Conservation (phyloP, 495 filamentous ascomycete genomes). For the Oleoguttula mirabilis region DNA sequence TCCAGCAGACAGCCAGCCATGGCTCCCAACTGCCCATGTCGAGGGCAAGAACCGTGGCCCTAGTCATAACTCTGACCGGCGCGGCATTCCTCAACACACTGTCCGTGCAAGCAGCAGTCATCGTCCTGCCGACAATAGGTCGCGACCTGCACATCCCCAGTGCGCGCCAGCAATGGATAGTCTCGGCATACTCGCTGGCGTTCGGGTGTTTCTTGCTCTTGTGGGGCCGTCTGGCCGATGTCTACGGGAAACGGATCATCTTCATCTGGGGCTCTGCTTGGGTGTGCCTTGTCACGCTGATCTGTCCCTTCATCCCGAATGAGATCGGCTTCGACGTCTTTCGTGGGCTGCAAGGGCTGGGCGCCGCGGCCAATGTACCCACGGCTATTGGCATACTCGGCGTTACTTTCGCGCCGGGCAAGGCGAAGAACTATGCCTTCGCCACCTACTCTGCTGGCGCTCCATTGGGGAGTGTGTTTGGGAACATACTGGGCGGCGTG, state of each 20-base stretch:
- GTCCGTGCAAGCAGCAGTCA: slow-evolving; percentile 47
- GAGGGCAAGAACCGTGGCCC: slow-evolving; percentile 13
- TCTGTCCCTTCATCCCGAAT: slow-evolving; percentile 26
- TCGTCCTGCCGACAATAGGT: slow-evolving; percentile 49
- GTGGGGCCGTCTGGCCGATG: slow-evolving; percentile 29
- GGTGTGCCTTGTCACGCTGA: slow-evolving; percentile 25
- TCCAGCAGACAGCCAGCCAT: slow-evolving; percentile 4
- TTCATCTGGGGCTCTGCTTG: slow-evolving; percentile 29
- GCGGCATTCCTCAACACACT: slow-evolving; percentile 48
- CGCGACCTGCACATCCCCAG: slow-evolving; percentile 42
- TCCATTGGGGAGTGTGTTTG: slow-evolving; percentile 40
- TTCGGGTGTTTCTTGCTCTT: slow-evolving; percentile 31
- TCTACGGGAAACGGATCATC: slow-evolving; percentile 29
- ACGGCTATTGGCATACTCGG: slow-evolving; percentile 52
- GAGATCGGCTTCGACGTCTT: slow-evolving; percentile 32
- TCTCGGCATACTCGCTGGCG: slow-evolving; percentile 42
- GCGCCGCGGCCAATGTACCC: slow-evolving; percentile 29
- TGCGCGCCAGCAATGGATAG: slow-evolving; percentile 48
- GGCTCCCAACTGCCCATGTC: slow-evolving; percentile 8
- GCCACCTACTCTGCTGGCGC: slow-evolving; percentile 26
- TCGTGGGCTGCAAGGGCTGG: slow-evolving; percentile 29
- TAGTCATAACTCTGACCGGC: slow-evolving; percentile 34
- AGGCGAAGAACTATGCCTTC: slow-evolving; percentile 54
- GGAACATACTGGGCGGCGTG: slow-evolving; percentile 43
- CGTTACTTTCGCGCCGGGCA: slow-evolving; percentile 46